phyloP scores from a whole-genome alignment of 495 filamentous ascomycete species.

The Xylaria cubensis region DNA sequence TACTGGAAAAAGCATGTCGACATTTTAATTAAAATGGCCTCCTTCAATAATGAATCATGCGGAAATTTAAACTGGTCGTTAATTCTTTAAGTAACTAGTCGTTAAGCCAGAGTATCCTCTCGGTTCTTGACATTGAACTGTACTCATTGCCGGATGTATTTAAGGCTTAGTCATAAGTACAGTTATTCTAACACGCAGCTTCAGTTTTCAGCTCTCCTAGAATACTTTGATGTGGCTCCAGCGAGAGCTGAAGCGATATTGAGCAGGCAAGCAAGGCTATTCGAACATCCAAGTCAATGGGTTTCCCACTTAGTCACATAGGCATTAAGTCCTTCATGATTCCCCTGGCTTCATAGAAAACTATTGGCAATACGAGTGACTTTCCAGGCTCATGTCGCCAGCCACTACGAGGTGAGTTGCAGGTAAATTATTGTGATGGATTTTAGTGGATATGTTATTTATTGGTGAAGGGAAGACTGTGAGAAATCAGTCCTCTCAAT shows the following conservation, averaged over 20 bases:
- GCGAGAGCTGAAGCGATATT: neutral
- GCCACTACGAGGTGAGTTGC: neutral
- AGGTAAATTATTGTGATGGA: neutral
- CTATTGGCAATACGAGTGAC: neutral
- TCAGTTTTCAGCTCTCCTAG: neutral
- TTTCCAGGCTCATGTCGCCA: neutral
- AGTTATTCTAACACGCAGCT: neutral
- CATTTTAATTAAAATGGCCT: neutral
- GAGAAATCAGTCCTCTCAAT: neutral
- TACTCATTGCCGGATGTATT: neutral
- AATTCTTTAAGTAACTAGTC: neutral
- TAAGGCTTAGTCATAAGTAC: neutral
- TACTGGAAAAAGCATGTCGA: neutral
- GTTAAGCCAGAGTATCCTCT: neutral
- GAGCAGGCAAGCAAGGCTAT: neutral
- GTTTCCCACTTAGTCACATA: neutral
- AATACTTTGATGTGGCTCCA: no score
- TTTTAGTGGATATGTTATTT: neutral
- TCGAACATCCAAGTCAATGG: neutral
- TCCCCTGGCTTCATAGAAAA: neutral
- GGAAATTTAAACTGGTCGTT: neutral
- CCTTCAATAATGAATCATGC: neutral
- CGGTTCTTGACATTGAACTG: neutral
- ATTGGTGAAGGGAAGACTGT: neutral
- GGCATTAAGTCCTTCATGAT: neutral